Base-by-base conservation (phyloP, 768 basidiomycete genomes). In the Mycena capillaripes region DNA sequence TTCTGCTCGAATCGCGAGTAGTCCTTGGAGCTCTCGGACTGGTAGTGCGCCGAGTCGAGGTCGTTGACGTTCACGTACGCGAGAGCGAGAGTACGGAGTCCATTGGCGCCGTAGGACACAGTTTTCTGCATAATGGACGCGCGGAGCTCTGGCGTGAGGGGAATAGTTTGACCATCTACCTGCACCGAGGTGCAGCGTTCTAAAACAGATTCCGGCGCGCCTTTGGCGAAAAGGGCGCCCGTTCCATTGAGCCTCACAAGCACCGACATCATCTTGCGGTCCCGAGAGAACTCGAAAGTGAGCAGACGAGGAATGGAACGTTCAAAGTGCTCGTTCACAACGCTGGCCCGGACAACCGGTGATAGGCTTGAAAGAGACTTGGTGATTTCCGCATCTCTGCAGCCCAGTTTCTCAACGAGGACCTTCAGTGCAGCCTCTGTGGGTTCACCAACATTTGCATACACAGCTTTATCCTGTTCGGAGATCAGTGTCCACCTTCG, bases 241-340 rank as follows among this genome's bases (percentile, higher is more conserved):
- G 82, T 82, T 2, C 88, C 89, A 67, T 91, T 89, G 66, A 91
- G 87, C 71, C 85, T 89, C 44, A 95, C 94, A 60, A 99, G 90
- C 61, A 98, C 97, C 25, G 97, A 98, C 97, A 99, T 99, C 91
- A 97, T 97, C 85, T 98, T 99, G 79, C 97, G 93, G 82, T 99
- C 97, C 23, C 97, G 92, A 25, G 97, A 95, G 83, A 99, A 99
- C 82, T 99, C 97, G 81, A 99, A 97, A 10, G 97, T 99, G 76
- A 98, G 85, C 17, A 98, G 88, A 69, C 97, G 92, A 21, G 91
- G 86, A 78, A 95, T 92, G 19, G 84, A 86, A 62, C 86, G 84
- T 74, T 96, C 95, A 81, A 95, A 92, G 82, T 91, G 87, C 40
- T 94, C 92, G 85, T 93, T 97, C 84, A 98, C 88, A 40, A 93